These are phyloP conservation scores for Curvularia hawaiiensis DNA, from an alignment of 2,329 filamentous ascomycete species.

Conservation along the genomic window DNA sequence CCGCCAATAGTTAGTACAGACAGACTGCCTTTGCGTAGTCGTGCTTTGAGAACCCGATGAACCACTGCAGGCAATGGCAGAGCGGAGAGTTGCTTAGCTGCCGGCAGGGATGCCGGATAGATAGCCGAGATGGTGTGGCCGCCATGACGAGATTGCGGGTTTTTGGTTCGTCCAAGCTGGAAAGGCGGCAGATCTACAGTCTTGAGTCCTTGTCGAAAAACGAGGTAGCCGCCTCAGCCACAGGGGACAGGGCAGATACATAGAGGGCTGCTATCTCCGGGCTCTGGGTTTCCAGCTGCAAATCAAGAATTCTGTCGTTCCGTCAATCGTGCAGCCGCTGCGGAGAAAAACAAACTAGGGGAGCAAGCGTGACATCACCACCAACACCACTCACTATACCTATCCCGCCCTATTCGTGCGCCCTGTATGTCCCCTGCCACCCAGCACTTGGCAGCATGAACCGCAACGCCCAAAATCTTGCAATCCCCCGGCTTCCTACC, in stretches of 20 bases:
- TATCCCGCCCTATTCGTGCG: background rate
- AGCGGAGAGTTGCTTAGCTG: conserved; percentile 3
- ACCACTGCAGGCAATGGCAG: conserved; percentile 5
- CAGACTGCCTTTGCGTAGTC: background rate
- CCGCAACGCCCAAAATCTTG: conserved; percentile 12
- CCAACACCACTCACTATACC: background rate
- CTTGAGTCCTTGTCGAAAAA: conserved; percentile 10
- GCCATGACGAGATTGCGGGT: conserved; percentile 10
- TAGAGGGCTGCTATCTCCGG: conserved; percentile 10
- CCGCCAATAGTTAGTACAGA: background rate
- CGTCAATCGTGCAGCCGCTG: background rate
- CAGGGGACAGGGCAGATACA: conserved; percentile 11
- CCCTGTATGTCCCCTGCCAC: conserved; percentile 13
- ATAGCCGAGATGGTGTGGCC: conserved; percentile 22
- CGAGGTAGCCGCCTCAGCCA: conserved; percentile 2
- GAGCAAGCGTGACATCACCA: conserved; percentile 7
- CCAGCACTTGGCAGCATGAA: conserved; percentile 15
- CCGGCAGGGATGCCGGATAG: conserved; percentile 12
- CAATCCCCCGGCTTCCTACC: conserved; percentile 10
- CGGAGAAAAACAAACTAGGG: background rate
- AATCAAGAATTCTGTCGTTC: background rate
- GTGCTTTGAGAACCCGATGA: background rate
- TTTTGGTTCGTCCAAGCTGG: conserved; percentile 14
- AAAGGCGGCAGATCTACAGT: conserved; percentile 18
- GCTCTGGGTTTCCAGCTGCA: conserved; percentile 3